phyloP scores from a whole-genome alignment of 345 rosid species.

The Eucalyptus victrix region DNA sequence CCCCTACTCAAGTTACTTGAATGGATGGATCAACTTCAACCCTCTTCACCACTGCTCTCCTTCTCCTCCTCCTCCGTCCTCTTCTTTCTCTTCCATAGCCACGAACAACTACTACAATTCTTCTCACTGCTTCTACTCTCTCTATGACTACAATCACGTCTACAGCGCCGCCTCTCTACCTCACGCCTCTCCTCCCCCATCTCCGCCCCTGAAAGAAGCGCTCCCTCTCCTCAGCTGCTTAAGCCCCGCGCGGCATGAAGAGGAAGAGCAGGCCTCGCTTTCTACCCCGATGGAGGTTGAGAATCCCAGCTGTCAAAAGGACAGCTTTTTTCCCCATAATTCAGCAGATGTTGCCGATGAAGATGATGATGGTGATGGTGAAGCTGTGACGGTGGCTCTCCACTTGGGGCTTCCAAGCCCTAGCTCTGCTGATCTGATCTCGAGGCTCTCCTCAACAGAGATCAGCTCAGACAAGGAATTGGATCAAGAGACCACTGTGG shows the following conservation, averaged over 20 bases:
- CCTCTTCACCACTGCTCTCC: neutral
- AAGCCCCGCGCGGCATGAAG: constrained; percentile 49
- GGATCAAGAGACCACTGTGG: constrained; percentile 1
- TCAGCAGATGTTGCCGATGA: neutral
- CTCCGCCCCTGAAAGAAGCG: constrained; percentile 79
- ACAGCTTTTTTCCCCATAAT: neutral
- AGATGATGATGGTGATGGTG: constrained; percentile 10
- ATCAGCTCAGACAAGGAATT: constrained; percentile 22
- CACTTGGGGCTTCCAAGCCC: constrained; percentile 74
- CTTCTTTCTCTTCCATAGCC: neutral
- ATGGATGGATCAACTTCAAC: constrained; percentile 1
- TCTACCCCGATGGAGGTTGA: constrained; percentile 33
- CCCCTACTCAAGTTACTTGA: neutral
- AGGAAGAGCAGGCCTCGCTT: constrained; percentile 1
- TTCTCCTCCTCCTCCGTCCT: neutral
- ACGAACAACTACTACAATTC: neutral
- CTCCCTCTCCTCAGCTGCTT: constrained; percentile 73
- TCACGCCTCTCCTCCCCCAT: constrained; percentile 2
- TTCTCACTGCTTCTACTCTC: constrained; percentile 17
- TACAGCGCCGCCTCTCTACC: constrained; percentile 5
- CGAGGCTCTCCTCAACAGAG: constrained; percentile 19
- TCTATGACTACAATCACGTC: constrained; percentile 8
- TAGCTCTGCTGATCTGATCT: constrained; percentile 11
- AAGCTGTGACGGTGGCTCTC: constrained; percentile 59
- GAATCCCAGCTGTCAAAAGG: neutral